Conservation (phyloP, 371 early-diverging fungal genomes). For the Sporodiniella umbellata region DNA sequence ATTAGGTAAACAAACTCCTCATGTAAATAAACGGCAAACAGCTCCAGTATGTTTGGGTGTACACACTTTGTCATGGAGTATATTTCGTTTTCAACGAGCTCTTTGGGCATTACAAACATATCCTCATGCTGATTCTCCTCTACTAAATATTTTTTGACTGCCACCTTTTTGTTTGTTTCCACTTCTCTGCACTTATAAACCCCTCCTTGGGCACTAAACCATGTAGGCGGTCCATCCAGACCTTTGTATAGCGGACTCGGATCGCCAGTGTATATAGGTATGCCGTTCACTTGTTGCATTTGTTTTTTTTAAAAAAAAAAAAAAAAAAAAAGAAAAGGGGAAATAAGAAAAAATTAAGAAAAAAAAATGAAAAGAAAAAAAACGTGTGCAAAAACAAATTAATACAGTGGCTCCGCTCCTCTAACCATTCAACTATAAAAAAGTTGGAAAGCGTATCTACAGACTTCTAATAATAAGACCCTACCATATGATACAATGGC, state of each 20-base stretch:
- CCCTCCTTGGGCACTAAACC: conserved; percentile 52
- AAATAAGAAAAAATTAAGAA: neutral
- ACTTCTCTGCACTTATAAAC: conserved; percentile 41
- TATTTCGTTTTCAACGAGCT: conserved; percentile 50
- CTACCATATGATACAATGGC: no score
- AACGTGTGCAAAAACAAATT: no score
- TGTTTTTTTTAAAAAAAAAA: neutral
- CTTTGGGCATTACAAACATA: conserved; percentile 51
- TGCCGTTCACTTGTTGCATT: conserved; percentile 52
- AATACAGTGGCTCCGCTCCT: no score
- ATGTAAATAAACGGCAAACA: conserved; percentile 41
- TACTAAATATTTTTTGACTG: conserved; percentile 50
- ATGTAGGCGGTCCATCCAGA: conserved; percentile 40
- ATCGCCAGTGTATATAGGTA: conserved; percentile 41
- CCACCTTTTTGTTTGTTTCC: conserved; percentile 24
- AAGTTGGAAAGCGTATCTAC: no score
- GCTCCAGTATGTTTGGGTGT: conserved; percentile 41
- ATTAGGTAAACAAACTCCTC: conserved; percentile 48
- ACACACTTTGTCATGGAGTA: conserved; percentile 50
- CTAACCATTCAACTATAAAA: no score
- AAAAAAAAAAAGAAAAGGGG: neutral
- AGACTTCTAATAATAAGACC: no score
- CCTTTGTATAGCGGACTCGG: conserved; percentile 38
- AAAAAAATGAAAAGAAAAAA: neutral
- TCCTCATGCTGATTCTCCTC: conserved; percentile 36